Evolutionary conservation across 371 early-diverging fungal genomes (phyloP), one percentile per base, ranked within the genome.

Genomic region (Capniomyces stellatus): DNA sequence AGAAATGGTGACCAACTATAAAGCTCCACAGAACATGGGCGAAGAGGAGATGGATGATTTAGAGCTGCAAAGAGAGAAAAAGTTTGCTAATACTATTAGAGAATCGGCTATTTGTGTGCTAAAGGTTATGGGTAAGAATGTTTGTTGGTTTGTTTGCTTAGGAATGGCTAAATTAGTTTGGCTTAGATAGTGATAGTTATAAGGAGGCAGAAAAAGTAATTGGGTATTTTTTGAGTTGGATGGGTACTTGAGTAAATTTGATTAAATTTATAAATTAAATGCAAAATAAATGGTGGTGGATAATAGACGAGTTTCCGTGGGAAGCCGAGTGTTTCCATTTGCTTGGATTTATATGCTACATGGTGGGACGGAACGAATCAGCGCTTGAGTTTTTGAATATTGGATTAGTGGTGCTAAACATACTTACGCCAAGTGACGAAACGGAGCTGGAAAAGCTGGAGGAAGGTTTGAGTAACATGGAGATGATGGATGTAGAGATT

Each of bases 311-410:
- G 51, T 65, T 62, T 21, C 70, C 70, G 13, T 49, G 58, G 18
- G 61, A 71, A 18, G 60, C 59, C 39, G 70, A 70, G 51, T 66
- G 70, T 56, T 70, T 63, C 54, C 65, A 70, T 27, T 47, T 70
- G 54, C 59, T 64, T 55, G 70, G 62, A 2, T 58, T 68, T 43
- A 54, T 70, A 21, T 70, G 70, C 58, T 70, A 48, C 29, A 55
- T 63, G 54, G 62, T 59, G 43, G 63, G 63, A 27, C 54, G 58
- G 28, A 58, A 65, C 46, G 53, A 43, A 35, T 56, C 58, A 6
- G 49, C 70, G 27, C 57, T 63, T 3, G 46, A 46, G 3, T 55
- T 70, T 18, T 23, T 66, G 19, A 48, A 35, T 28, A 66, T 70
- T 46, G 65, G 69, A 35, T 47, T 54, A 10, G 51, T 19, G n/a